A percentile compares a stretch with the other conserved stretches of the same genome.
These are phyloP conservation scores for Neopestalotiopsis sp. DNA, from an alignment of 2,329 filamentous ascomycete species.

Conservation along the genomic window DNA sequence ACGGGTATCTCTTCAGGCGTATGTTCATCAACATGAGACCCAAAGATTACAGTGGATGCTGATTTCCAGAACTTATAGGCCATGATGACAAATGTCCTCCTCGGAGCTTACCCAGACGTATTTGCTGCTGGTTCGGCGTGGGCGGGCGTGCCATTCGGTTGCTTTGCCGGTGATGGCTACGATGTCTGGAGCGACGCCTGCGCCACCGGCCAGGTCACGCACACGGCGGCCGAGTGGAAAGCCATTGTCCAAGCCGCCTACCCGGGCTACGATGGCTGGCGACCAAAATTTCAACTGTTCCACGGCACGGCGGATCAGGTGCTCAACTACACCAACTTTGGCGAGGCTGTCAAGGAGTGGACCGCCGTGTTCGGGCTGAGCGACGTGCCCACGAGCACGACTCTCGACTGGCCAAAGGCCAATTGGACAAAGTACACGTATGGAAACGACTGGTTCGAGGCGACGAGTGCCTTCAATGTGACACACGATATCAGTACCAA, in stretches of 20 bases:
- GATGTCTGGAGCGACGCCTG: slow-evolving; percentile 58
- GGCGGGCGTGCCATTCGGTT: slow-evolving; percentile 49
- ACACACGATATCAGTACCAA: slow-evolving; percentile 45
- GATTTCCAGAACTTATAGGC: neutral
- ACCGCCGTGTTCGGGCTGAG: slow-evolving; percentile 43
- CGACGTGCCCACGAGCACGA: slow-evolving; percentile 32
- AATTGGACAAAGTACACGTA: slow-evolving; percentile 45
- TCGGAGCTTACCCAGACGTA: slow-evolving; percentile 56
- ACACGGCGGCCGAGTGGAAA: slow-evolving; percentile 40
- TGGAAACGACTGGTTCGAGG: slow-evolving; percentile 44
- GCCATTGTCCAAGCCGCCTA: slow-evolving; percentile 46
- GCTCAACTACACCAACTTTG: slow-evolving; percentile 56
- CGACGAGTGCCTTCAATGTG: slow-evolving; percentile 43
- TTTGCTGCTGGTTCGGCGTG: slow-evolving; percentile 56
- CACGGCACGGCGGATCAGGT: slow-evolving; percentile 59
- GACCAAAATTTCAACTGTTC: slow-evolving; percentile 62
- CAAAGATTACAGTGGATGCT: too few species aligned
- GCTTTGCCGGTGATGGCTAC: slow-evolving; percentile 48
- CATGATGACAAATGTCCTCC: slow-evolving; percentile 62
- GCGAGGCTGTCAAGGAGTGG: slow-evolving; percentile 61
- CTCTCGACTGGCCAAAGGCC: slow-evolving; percentile 37
- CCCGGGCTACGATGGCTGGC: slow-evolving; percentile 52
- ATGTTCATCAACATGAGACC: slow-evolving; percentile 40
- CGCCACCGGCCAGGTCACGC: slow-evolving; percentile 50
- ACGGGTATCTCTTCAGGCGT: slow-evolving; percentile 59